Evolutionary conservation across 1,284 basidiomycete species (phyloP), one percentile per base, ranked within the genome.

Genomic region (Cutaneotrichosporon spelunceum): DNA sequence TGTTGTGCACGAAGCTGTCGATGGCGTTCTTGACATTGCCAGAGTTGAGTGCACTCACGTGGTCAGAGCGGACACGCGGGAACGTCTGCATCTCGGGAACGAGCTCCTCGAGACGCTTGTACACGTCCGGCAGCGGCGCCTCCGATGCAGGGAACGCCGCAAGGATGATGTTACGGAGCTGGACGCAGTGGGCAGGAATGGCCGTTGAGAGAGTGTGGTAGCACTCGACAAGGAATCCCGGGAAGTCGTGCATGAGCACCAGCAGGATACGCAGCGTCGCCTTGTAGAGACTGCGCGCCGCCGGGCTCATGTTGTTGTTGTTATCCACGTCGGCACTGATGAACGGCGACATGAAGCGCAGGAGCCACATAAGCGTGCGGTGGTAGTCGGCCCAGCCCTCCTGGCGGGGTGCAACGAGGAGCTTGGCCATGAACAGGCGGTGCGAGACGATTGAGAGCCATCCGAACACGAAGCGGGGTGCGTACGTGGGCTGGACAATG

Each of bases 361-460:
- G 89, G 50, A 98, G 84, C 54, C 93, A 93, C 67, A 96, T 82
- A 59, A 99, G 82, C 47, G 97, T 84, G 70, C 93, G 91, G 82
- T 98, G 93, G 85, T 96, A 99, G 45, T 93, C 89, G 44, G 89
- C 84, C 93, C 94, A 97, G 57, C 93, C 93, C 57, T 77, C 78
- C 30, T 78, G 75, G 56, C 72, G 71, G 23, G 66, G 63, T 7
- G 67, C 68, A 48, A 87, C 79, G 33, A 99, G 83, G 59, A 99
- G 80, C 79, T 97, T 96, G 16, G 96, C 93, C 91, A 99, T 94
- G 84, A 99, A 97, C 57, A 94, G 82, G 59, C 95, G 85, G 79
- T 99, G 96, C 49, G 95, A 97, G 70, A 99, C 88, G 56, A 99
- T 83, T 69, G 89, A 90, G 83, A 98, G 88, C 96, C 96, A 99